phyloP scores from a whole-genome alignment of 1,284 basidiomycete genomes.

The Leccinum subspadiceum region DNA sequence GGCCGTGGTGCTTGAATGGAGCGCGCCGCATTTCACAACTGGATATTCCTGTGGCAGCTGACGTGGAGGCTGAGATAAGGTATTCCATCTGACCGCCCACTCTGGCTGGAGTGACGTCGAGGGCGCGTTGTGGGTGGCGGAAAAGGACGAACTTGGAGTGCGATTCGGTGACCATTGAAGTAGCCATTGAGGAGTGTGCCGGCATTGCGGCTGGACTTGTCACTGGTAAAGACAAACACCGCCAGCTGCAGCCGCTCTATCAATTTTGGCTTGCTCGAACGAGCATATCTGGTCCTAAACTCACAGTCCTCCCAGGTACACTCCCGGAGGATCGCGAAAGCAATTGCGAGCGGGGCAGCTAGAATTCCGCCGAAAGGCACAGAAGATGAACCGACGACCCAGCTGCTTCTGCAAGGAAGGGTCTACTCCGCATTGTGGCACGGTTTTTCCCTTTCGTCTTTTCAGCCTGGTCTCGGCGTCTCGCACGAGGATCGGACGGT shows the following conservation, averaged over 20 bases:
- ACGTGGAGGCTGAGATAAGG: neutral
- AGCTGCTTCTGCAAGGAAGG: neutral
- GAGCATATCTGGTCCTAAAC: neutral
- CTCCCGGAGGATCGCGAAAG: neutral
- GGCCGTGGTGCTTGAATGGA: conserved; percentile 13
- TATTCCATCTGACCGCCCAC: neutral
- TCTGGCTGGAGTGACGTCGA: neutral
- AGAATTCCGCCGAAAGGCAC: conserved; percentile 1
- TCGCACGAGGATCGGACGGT: conserved; percentile 8
- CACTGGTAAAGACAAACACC: conserved; percentile 19
- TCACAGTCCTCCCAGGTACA: conserved; percentile 4
- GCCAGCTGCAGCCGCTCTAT: conserved; percentile 3
- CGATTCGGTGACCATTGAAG: neutral
- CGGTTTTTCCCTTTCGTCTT: neutral
- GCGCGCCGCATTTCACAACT: neutral
- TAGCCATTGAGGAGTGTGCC: neutral
- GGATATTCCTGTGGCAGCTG: neutral
- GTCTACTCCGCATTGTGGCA: neutral
- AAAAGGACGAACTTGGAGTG: neutral
- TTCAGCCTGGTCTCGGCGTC: neutral
- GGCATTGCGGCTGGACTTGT: conserved; percentile 3
- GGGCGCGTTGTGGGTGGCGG: neutral
- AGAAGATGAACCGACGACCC: neutral
- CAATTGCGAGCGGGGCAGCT: neutral
- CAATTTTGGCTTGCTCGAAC: neutral